Conservation (phyloP, 768 basidiomycete species). For the Krasilnikovozyma curviuscula region DNA sequence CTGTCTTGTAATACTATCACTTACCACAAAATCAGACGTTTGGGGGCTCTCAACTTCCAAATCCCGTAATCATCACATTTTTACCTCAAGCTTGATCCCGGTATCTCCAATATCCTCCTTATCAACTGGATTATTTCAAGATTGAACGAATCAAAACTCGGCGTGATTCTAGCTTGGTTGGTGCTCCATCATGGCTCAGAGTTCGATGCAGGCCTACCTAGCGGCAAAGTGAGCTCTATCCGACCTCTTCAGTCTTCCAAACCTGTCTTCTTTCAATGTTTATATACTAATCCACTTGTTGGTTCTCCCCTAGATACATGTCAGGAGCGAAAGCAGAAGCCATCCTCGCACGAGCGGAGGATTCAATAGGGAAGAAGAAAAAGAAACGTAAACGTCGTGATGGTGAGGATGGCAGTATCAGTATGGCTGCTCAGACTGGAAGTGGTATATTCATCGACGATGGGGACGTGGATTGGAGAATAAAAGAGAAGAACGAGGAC, state of each 20-base stretch:
- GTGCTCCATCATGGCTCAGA: too few species aligned
- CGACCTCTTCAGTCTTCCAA: too few species aligned
- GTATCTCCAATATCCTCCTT: too few species aligned
- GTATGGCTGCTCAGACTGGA: background rate
- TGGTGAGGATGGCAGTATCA: constrained; percentile 19
- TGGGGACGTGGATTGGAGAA: constrained; percentile 16
- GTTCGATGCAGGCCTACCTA: constrained; percentile 10
- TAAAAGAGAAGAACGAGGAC: constrained; percentile 37
- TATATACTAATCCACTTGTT: background rate
- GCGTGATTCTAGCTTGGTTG: too few species aligned
- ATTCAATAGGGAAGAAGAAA: constrained; percentile 33
- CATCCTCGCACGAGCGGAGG: constrained; percentile 47
- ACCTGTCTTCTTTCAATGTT: background rate
- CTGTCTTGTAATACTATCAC: too few species aligned
- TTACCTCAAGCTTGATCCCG: too few species aligned
- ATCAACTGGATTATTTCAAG: too few species aligned
- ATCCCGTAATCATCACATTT: too few species aligned
- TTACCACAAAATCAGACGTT: too few species aligned
- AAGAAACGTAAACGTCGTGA: constrained; percentile 43
- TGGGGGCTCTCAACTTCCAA: too few species aligned
- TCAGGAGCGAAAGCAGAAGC: constrained; percentile 89
- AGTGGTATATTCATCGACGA: constrained; percentile 21
- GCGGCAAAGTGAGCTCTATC: constrained; percentile 12
- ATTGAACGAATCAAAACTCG: too few species aligned
- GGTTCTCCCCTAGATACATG: constrained; percentile 43